Evolutionary conservation across 2,329 filamentous ascomycete genomes (phyloP).

Genomic region (Emericellopsis cladophorae): DNA sequence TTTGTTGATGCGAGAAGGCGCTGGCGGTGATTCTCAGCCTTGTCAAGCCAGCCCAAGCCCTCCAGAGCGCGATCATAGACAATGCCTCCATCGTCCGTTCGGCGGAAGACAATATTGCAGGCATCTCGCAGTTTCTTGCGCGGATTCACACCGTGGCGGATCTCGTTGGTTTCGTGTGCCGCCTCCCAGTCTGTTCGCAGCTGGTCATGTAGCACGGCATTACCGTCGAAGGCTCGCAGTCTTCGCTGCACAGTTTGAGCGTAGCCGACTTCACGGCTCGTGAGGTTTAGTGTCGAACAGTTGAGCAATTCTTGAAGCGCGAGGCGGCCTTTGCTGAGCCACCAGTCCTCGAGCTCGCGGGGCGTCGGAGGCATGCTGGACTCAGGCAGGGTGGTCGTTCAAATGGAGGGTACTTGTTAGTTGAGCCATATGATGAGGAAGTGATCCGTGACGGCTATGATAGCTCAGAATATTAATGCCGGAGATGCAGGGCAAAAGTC

Average conservation of each 20-base stretch:
- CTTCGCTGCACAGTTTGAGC: conserved; percentile 14
- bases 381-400: neutral
- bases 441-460: neutral
- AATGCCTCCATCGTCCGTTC: conserved; percentile 13
- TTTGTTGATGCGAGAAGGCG: conserved; percentile 11
- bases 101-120: conserved; percentile 13
- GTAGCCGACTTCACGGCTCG: conserved; percentile 17
- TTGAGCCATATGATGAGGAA: neutral
- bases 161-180: conserved; percentile 5
- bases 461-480: too few species aligned
- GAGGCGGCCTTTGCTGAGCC: conserved; percentile 15
- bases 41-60: conserved; percentile 17
- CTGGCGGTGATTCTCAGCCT: conserved; percentile 17
- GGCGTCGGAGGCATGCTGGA: conserved; percentile 15
- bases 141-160: conserved; percentile 12
- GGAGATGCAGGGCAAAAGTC: too few species aligned
- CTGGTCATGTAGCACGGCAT: conserved; percentile 6
- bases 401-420: neutral
- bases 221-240: conserved; percentile 18
- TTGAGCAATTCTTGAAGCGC: neutral
- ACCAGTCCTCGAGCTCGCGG: conserved; percentile 19
- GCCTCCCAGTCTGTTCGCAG: conserved; percentile 9
- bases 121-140: conserved; percentile 13
- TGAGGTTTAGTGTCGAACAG: conserved; percentile 11
- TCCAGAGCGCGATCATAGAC: conserved; percentile 11